These are phyloP conservation scores for Talaromyces sp. DNA, from an alignment of 2,329 filamentous ascomycete species.

Conservation along the genomic window DNA sequence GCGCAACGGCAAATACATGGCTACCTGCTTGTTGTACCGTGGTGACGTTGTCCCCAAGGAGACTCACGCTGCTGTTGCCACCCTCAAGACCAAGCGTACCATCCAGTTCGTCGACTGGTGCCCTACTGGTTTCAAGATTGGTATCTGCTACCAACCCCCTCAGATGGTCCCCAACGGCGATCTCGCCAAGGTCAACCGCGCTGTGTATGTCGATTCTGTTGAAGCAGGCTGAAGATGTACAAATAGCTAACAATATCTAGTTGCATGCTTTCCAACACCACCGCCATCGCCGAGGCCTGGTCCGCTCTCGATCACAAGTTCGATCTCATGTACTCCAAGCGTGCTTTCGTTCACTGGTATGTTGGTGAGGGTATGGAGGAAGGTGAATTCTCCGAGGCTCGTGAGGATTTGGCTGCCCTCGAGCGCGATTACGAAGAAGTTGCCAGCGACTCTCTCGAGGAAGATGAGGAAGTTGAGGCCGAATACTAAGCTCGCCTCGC, in stretches of 20 bases:
- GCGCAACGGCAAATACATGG: slow-evolving; percentile 99
- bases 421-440: slow-evolving; percentile 99
- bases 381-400: slow-evolving; percentile 98
- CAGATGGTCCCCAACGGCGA: slow-evolving; percentile 95
- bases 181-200: slow-evolving; percentile 94
- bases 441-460: slow-evolving; percentile 86
- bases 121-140: slow-evolving; percentile 99
- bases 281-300: slow-evolving; percentile 97
- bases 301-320: slow-evolving; percentile 95
- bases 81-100: slow-evolving; percentile 98
- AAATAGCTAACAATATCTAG: slow-evolving; percentile 40
- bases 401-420: slow-evolving; percentile 94
- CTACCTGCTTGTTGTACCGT: slow-evolving; percentile 94
- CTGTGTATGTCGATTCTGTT: slow-evolving; percentile 66
- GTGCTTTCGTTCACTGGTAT: slow-evolving; percentile 99
- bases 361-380: slow-evolving; percentile 99
- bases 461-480: slow-evolving; percentile 76
- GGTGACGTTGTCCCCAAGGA: slow-evolving; percentile 98
- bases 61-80: slow-evolving; percentile 84
- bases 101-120: slow-evolving; percentile 99
- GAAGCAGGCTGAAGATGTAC: background rate
- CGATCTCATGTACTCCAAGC: slow-evolving; percentile 99
- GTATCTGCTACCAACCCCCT: slow-evolving; percentile 99
- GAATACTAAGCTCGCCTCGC: slow-evolving; percentile 68
- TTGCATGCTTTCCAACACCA: slow-evolving; percentile 94